A percentile compares a stretch with the other conserved stretches of the same genome.
phyloP scores from a whole-genome alignment of 2,329 filamentous ascomycete species.

The Cryphonectria parasitica region DNA sequence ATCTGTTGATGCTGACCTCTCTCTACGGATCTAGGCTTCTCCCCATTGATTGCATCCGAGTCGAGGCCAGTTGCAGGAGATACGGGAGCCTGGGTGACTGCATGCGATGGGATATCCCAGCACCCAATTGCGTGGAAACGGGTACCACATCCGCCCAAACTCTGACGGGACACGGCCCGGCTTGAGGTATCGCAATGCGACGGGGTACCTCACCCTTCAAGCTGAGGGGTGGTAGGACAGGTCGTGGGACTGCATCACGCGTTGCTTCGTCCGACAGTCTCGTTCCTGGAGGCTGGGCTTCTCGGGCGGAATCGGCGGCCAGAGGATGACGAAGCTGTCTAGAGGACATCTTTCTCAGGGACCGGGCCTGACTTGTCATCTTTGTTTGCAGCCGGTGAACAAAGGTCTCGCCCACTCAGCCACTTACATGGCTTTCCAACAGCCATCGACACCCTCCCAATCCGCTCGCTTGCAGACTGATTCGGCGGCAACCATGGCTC shows the following conservation, averaged over 20 bases:
- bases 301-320: background rate
- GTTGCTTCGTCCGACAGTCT: background rate
- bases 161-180: background rate
- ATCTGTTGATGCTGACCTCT: background rate
- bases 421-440: background rate
- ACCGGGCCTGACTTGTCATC: background rate
- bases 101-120: background rate
- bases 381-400: constrained; percentile 4
- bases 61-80: background rate
- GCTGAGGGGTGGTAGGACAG: background rate
- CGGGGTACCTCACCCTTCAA: background rate
- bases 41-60: background rate
- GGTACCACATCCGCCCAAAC: constrained; percentile 5
- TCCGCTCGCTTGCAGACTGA: background rate
- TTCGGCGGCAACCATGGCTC: background rate
- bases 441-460: background rate
- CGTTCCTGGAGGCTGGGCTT: background rate
- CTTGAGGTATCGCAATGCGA: background rate
- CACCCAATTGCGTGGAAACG: background rate
- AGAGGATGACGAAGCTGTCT: background rate
- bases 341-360: background rate
- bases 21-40: background rate
- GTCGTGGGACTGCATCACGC: background rate
- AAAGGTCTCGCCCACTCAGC: background rate
- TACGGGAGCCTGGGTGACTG: background rate